Evolutionary conservation across 2,329 filamentous ascomycete species (phyloP), one percentile per base, ranked within the genome.

Genomic region (Lachnellula occidentalis): DNA sequence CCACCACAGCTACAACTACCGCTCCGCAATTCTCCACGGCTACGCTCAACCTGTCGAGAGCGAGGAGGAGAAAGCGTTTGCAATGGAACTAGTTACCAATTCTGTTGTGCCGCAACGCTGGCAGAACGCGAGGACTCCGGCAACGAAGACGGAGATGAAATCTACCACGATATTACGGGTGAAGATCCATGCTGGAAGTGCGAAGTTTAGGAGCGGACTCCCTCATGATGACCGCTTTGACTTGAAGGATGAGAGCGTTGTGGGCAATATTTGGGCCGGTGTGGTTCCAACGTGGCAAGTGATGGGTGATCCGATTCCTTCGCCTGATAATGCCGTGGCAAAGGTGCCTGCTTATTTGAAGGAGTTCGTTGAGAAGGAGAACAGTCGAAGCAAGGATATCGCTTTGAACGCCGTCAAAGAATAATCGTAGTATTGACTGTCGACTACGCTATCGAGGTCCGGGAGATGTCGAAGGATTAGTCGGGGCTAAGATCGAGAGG

Each of bases 1-100:
- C 74, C 82, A 81, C 56, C 89, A 95, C 75, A 88, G 82, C 73
- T 92, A 90, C 76, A 92, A 95, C 74, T 95, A 94, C 74, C 87
- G 89, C 57, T 89, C 85, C 41, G 61, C 50, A n/a, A 75, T 90
- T 8, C 76, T 94, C 12, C 90, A 92, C 66, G 91, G 90, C 1
- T 81, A 85, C 67, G 90, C 86, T 0, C 76, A 72, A 8, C 70
- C 86, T 1, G 87, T 95, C 6, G 80, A 81, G 2, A 81, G 87
- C 57, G 69, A 72, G 0, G 80, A 78, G 2, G 90, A 95, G 74
- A 88, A 88, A 67, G 68, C 88, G 5, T 94, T 81, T 73, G 90
- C 89, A 7, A 87, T 95, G 83, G 73, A 85, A 63, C 74, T 88
- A 54, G 86, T 95, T 67, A 95, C 90, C 2, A 79, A 95, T 69